Percentiles rank a stretch among this genome's conserved stretches.
These are phyloP conservation scores for Xylariaceae sp. DNA, from an alignment of 2,329 filamentous ascomycete genomes.

Conservation along the genomic window DNA sequence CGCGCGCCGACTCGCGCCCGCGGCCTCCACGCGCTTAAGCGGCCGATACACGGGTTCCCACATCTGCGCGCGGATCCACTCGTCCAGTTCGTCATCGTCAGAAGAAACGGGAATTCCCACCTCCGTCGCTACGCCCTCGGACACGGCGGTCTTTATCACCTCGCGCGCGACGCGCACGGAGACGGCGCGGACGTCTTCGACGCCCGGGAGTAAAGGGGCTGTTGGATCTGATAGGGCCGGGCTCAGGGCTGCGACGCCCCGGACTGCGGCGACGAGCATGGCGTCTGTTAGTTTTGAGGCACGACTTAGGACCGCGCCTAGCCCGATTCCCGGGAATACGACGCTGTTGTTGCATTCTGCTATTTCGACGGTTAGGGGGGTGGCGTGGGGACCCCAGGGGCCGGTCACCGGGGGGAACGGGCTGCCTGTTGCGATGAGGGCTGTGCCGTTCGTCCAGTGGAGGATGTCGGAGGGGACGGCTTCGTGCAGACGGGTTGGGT, in stretches of 20 bases:
- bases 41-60: slow-evolving; percentile 67
- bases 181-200: slow-evolving; percentile 66
- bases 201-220: slow-evolving; percentile 68
- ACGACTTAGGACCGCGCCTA: slow-evolving; percentile 69
- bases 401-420: slow-evolving; percentile 71
- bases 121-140: slow-evolving; percentile 63
- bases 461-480: slow-evolving; percentile 71
- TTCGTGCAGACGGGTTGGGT: slow-evolving; percentile 79
- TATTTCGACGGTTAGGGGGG: slow-evolving; percentile 42
- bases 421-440: slow-evolving; percentile 75
- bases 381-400: slow-evolving; percentile 45
- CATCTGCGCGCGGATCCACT: slow-evolving; percentile 76
- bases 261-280: slow-evolving; percentile 77
- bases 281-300: slow-evolving; percentile 63
- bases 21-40: slow-evolving; percentile 50
- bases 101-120: slow-evolving; percentile 52
- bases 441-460: slow-evolving; percentile 71
- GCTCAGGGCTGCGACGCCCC: slow-evolving; percentile 64
- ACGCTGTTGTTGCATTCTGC: slow-evolving; percentile 89
- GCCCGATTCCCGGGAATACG: slow-evolving; percentile 79
- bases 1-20: slow-evolving; percentile 51
- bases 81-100: slow-evolving; percentile 51
- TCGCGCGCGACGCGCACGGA: slow-evolving; percentile 71
- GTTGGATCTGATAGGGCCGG: slow-evolving; percentile 61
- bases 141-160: slow-evolving; percentile 66